A percentile compares a stretch with the other conserved stretches of the same genome.
These are phyloP conservation scores for Quercus lobata DNA, from an alignment of 331 rosid species.

Conservation along the genomic window DNA sequence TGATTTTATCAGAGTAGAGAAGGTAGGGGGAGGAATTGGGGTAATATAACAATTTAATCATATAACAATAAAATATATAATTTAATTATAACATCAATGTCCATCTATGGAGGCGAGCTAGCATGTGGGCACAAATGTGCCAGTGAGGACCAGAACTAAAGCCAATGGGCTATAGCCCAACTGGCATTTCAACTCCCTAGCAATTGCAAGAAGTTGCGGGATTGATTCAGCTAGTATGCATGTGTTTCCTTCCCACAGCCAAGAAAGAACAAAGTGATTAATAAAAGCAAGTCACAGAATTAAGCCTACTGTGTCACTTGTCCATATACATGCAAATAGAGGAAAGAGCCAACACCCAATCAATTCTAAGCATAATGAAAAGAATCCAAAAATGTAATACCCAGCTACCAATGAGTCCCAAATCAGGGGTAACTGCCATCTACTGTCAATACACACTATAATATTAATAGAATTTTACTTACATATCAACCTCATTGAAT, in stretches of 20 bases:
- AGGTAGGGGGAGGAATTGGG: not conserved
- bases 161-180: no score
- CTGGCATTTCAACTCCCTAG: no score
- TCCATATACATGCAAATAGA: not conserved
- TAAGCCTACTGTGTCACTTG: not conserved
- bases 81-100: no score
- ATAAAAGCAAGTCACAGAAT: not conserved
- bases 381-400: not conserved
- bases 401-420: not conserved
- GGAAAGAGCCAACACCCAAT: not conserved
- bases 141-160: no score
- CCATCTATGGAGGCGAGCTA: no score
- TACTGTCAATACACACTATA: slow-evolving; percentile 1
- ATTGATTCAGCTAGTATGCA: no score
- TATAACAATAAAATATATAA: no score
- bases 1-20: not conserved
- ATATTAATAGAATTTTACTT: slow-evolving; percentile 22
- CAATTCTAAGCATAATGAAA: not conserved
- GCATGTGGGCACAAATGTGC: no score
- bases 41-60: no score
- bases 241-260: no score
- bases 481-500: slow-evolving; percentile 93
- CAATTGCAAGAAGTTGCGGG: no score
- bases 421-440: slow-evolving; percentile 4
- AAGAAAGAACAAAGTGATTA: no score